These are phyloP conservation scores for Claviceps citrina DNA, from an alignment of 2,329 filamentous ascomycete species.

Conservation along the genomic window DNA sequence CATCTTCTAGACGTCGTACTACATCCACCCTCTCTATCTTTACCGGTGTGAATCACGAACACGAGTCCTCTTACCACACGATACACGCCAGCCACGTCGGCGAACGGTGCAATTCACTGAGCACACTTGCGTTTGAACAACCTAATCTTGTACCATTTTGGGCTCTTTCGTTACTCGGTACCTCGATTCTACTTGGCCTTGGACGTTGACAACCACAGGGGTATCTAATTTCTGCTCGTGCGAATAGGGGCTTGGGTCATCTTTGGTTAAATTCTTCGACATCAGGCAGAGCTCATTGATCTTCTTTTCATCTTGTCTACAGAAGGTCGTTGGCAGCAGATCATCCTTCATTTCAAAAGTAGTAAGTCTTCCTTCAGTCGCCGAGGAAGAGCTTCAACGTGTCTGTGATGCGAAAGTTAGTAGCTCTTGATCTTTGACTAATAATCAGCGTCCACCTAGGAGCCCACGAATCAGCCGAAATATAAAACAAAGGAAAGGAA, in stretches of 20 bases:
- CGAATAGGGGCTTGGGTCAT: neutral
- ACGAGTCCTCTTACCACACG: conserved; percentile 4
- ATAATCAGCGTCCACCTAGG: neutral
- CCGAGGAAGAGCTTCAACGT: neutral
- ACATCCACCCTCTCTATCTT: conserved; percentile 1
- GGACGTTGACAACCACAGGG: neutral
- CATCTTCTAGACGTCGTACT: conserved; percentile 4
- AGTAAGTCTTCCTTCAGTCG: neutral
- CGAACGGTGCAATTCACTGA: neutral
- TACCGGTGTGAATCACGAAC: conserved; percentile 4
- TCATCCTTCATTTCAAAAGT: neutral
- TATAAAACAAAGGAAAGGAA: neutral
- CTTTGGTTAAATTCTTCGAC: neutral
- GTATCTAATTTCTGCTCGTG: neutral
- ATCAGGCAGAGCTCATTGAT: neutral
- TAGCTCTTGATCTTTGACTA: neutral
- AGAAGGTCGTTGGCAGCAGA: neutral
- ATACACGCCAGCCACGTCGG: conserved; percentile 4
- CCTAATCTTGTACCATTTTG: neutral
- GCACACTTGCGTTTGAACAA: neutral
- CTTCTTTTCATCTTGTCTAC: neutral
- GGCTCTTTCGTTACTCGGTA: conserved; percentile 1
- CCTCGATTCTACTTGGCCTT: neutral
- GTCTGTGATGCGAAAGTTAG: neutral
- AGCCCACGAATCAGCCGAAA: neutral